Conservation (phyloP, 805 yeast genomes). For the Candida verbasci region DNA sequence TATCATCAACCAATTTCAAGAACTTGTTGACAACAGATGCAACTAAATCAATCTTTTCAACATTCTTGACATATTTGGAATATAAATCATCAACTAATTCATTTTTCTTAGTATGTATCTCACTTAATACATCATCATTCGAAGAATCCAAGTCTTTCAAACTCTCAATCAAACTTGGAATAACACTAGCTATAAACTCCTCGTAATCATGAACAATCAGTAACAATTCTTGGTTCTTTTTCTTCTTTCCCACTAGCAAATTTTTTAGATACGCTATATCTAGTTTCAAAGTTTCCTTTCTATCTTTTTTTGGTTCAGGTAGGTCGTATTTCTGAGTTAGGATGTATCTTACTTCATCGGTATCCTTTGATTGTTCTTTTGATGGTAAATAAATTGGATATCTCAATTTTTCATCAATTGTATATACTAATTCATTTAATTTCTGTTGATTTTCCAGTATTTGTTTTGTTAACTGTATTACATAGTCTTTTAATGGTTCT, state of each 20-base stretch:
- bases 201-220: conserved; percentile 26
- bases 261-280: conserved; percentile 11
- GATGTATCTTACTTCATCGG: conserved; percentile 14
- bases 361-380: neutral
- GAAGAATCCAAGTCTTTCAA: neutral
- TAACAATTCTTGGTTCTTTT: conserved; percentile 20
- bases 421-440: conserved; percentile 16
- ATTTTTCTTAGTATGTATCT: neutral
- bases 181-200: conserved; percentile 13
- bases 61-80: neutral
- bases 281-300: neutral
- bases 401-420: conserved; percentile 18
- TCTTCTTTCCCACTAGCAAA: conserved; percentile 15
- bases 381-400: conserved; percentile 4
- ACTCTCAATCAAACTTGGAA: conserved; percentile 2
- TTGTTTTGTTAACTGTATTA: conserved; percentile 17
- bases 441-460: conserved; percentile 21
- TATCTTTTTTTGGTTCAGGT: conserved; percentile 12
- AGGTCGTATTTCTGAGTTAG: conserved; percentile 25
- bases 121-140: neutral
- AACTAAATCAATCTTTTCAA: neutral
- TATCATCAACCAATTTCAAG: conserved; percentile 1
- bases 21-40: neutral
- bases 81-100: neutral
- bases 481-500: conserved; percentile 22